A percentile compares a stretch with the other conserved stretches of the same genome.
phyloP scores from a whole-genome alignment of 257 asterid genomes.

The Solanum paucissectum region DNA sequence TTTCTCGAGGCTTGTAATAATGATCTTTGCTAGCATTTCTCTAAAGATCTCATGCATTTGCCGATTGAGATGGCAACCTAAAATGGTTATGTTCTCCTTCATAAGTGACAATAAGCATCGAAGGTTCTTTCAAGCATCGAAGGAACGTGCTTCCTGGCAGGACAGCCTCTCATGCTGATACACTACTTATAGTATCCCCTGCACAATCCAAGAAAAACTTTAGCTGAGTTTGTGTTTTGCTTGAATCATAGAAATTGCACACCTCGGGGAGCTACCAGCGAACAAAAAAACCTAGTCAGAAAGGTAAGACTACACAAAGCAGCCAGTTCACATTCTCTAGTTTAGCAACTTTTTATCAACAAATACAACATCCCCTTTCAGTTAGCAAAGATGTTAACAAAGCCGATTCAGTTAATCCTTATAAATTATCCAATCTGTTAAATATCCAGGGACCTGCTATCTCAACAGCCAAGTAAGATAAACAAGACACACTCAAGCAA shows the following conservation, averaged over 20 bases:
- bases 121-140: conserved; percentile 77
- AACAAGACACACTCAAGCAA: neutral
- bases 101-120: conserved; percentile 84
- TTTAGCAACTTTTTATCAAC: neutral
- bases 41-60: conserved; percentile 25
- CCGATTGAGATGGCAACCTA: conserved; percentile 57
- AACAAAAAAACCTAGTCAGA: neutral
- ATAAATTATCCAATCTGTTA: neutral
- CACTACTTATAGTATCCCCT: conserved; percentile 96
- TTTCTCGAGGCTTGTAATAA: neutral
- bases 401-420: neutral
- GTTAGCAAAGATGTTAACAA: neutral
- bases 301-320: neutral
- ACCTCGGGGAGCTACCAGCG: neutral
- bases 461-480: neutral
- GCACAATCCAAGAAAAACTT: conserved; percentile 3
- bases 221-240: neutral
- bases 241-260: neutral
- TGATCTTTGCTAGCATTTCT: neutral
- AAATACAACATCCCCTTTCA: neutral
- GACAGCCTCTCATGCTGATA: conserved; percentile 96
- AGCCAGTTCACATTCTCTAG: neutral
- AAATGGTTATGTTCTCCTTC: conserved; percentile 92
- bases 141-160: conserved; percentile 75
- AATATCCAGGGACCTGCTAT: neutral